Base-by-base conservation (phyloP, 495 filamentous ascomycete genomes). In the Aspergillus carlsbadensis region DNA sequence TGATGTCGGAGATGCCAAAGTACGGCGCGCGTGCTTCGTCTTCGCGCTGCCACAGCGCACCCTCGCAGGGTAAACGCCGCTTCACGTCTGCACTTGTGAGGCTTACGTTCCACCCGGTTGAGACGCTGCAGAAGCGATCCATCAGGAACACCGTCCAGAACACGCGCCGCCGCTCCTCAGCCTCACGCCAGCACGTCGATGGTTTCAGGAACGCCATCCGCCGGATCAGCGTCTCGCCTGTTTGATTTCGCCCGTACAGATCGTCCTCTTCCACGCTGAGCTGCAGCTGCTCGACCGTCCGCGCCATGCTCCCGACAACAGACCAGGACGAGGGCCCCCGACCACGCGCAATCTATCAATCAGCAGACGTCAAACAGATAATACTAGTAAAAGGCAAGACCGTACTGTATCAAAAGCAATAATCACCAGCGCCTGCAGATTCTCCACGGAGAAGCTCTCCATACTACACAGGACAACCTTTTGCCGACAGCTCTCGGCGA, bases 1-100 rank as follows among this genome's bases (percentile, higher is more conserved):
- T 46, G 0, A 24, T 35, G 37, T 65, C 54, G 2, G 59, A 53
- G 10, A 68, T 61, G 0, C 62, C 62, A 56, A 68, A 68, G n/a
- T 54, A 65, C 1, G 65, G 65, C 10, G 65, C 47, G 5, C 37
- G 26, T 18, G 57, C 52, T 34, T 54, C 62, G 6, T 57, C 33
- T 36, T 61, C 65, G n/a, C 55, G 56, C 5, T 57, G 51, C 65
- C 65, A 68, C 0, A 61, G 18, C 0, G 52, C 60, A 13, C 65
- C 65, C 40, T 73, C 69, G 41, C 70, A 72, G 10, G 74, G 74
- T 8, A 78, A 59, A 3, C 72, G 69, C 6, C 73, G 71, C 22
- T 70, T 65, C 0, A 78, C 69, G 47, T 75, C 70, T 42, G 63
- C 71, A 20, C 64, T 57, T 5, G 59, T 61, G 1, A 68, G 52